Conservation (phyloP, 345 rosid species). For the Turnera subulata region DNA sequence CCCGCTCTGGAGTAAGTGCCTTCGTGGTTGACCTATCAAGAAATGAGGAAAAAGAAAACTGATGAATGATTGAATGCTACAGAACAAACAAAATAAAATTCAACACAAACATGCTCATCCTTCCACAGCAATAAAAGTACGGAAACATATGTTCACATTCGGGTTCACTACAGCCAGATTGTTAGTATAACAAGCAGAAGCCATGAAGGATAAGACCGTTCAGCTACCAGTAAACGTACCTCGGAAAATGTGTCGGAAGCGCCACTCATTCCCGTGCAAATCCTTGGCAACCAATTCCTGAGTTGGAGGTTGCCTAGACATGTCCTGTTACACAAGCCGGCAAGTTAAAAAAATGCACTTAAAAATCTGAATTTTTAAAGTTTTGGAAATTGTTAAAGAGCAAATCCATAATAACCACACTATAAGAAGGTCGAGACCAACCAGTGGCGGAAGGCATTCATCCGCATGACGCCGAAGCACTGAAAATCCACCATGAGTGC, state of each 20-base stretch:
- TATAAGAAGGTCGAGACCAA: slow-evolving; percentile 11
- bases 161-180: no score
- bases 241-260: slow-evolving; percentile 55
- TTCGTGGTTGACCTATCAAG: slow-evolving; percentile 55
- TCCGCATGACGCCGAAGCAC: slow-evolving; percentile 59
- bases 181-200: no score
- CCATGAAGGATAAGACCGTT: no score
- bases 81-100: not conserved
- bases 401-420: not conserved
- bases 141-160: no score
- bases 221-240: no score
- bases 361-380: no score
- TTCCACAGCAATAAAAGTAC: no score
- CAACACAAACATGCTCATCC: no score
- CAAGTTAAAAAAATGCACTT: no score
- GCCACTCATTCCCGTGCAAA: slow-evolving; percentile 61
- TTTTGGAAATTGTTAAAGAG: not conserved
- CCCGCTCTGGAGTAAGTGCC: slow-evolving; percentile 68
- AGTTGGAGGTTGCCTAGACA: slow-evolving; percentile 58
- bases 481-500: slow-evolving; percentile 70
- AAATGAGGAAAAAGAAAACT: not conserved
- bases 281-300: slow-evolving; percentile 65
- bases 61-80: not conserved
- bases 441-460: slow-evolving; percentile 63
- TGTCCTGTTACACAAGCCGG: slow-evolving; percentile 38